phyloP scores from a whole-genome alignment of 495 filamentous ascomycete species.

The Xylaria telfairii region DNA sequence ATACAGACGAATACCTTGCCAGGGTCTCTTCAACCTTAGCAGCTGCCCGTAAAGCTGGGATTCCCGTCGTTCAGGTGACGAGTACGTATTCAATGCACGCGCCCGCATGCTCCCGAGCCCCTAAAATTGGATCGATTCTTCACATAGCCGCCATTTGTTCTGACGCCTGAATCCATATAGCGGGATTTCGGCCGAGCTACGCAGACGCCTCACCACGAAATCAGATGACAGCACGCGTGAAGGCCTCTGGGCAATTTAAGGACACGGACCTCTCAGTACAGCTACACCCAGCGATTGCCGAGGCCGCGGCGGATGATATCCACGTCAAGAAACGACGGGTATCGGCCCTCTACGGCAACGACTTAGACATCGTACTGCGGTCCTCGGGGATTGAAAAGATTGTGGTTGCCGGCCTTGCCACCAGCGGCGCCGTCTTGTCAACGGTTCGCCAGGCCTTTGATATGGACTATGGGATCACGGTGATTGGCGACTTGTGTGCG shows the following conservation, averaged over 20 bases:
- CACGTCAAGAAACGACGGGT: constrained; percentile 45
- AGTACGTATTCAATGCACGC: not conserved
- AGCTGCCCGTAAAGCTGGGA: constrained; percentile 36
- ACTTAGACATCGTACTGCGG: constrained; percentile 47
- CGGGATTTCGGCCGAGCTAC: constrained; percentile 44
- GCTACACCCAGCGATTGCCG: constrained; percentile 38
- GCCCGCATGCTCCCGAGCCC: not conserved
- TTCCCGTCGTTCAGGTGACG: constrained; percentile 42
- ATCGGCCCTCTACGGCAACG: constrained; percentile 46
- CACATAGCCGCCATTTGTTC: not conserved
- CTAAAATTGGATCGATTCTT: not conserved
- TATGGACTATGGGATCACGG: constrained; percentile 44
- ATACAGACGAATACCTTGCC: constrained; percentile 33
- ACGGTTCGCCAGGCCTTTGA: constrained; percentile 48
- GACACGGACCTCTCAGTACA: constrained; percentile 32
- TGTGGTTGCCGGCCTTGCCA: constrained; percentile 44
- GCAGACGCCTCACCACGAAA: constrained; percentile 41
- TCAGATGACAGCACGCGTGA: constrained; percentile 29
- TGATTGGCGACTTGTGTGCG: constrained; percentile 47
- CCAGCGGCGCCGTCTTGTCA: constrained; percentile 50
- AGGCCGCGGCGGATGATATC: constrained; percentile 35
- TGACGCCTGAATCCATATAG: constrained; percentile 12
- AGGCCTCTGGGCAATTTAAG: constrained; percentile 30
- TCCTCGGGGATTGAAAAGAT: constrained; percentile 37
- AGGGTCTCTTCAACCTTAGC: constrained; percentile 34